A percentile compares a stretch with the other conserved stretches of the same genome.
phyloP scores from a whole-genome alignment of 2,329 filamentous ascomycete species.

The Samsoniella hepiali region DNA sequence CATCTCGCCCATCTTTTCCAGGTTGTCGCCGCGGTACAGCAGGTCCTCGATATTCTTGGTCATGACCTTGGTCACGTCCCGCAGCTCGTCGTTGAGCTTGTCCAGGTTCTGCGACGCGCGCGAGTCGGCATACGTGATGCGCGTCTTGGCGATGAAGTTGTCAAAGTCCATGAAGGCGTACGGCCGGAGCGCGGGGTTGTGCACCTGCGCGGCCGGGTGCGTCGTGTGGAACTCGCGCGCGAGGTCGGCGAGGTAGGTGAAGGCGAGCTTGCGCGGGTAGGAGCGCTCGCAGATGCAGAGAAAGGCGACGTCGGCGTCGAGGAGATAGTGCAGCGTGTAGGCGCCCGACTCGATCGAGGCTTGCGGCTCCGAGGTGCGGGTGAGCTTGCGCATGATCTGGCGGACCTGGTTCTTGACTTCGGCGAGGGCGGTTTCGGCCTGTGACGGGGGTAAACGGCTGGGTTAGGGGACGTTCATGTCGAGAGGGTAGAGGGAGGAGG shows the following conservation, averaged over 20 bases:
- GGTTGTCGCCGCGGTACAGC: conserved; percentile 86
- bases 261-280: conserved; percentile 96
- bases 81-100: conserved; percentile 92
- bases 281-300: conserved; percentile 89
- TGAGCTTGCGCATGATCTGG: conserved; percentile 83
- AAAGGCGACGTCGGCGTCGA: conserved; percentile 81
- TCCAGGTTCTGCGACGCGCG: conserved; percentile 90
- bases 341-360: conserved; percentile 82
- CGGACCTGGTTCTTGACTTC: conserved; percentile 91
- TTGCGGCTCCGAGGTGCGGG: conserved; percentile 83
- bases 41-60: conserved; percentile 99
- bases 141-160: conserved; percentile 90
- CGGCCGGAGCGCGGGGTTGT: conserved; percentile 71
- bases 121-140: conserved; percentile 89
- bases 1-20: conserved; percentile 97
- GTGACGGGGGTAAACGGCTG: background rate
- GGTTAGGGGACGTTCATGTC: conserved; percentile 31
- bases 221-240: conserved; percentile 85
- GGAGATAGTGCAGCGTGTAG: conserved; percentile 88
- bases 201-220: conserved; percentile 71
- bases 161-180: conserved; percentile 99
- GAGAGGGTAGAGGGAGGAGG: background rate
- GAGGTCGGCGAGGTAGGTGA: conserved; percentile 95
- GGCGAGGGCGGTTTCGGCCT: conserved; percentile 68
- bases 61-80: conserved; percentile 99